Base-by-base conservation (phyloP, 1,284 basidiomycete species). In the Tilletiaria anomala region DNA sequence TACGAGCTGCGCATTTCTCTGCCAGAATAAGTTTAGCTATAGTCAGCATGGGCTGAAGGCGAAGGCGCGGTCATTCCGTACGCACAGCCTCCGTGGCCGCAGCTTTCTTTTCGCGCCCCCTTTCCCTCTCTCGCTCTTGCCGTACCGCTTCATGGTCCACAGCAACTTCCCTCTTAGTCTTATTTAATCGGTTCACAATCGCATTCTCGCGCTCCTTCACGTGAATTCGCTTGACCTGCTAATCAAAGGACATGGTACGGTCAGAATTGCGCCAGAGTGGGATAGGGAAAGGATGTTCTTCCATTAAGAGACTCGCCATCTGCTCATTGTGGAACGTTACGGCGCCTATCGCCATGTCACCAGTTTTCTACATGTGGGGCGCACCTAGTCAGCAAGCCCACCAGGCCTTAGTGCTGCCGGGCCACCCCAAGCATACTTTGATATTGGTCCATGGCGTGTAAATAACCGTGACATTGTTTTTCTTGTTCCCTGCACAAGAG, bases 181-280 rank as follows among this genome's bases (percentile, higher is more conserved):
- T 97, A 71, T 89, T 91, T 35, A 97, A 70, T 15, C 91, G 76
- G 61, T 96, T 96, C 19, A 97, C 82, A 43, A 94, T 83, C 2
- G 74, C 67, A 59, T 96, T 97, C 52, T 93, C 83, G 31, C 88
- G 78, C 43, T 79, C 79, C 1, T 74, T 63, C 8, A 96, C 72
- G 61, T 91, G 76, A 4, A 86, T 83, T 79, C 58, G 34, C 21
- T 54, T 55, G 2, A 62, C 56, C 20, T 37, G 32, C 12, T n/a
- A 17, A 18, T 35, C 26, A 10, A n/a, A 31, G 26, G 26, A 31
- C n/a, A n/a, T n/a, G n/a, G n/a, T n/a, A n/a, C n/a, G n/a, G n/a
- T n/a, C n/a, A n/a, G n/a, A n/a, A n/a, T n/a, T n/a, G n/a, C n/a
- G n/a, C n/a, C n/a, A n/a, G n/a, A n/a, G n/a, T n/a, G n/a, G n/a